Base-by-base conservation (phyloP, 1,284 basidiomycete species). In the Cryptococcus sp. region DNA sequence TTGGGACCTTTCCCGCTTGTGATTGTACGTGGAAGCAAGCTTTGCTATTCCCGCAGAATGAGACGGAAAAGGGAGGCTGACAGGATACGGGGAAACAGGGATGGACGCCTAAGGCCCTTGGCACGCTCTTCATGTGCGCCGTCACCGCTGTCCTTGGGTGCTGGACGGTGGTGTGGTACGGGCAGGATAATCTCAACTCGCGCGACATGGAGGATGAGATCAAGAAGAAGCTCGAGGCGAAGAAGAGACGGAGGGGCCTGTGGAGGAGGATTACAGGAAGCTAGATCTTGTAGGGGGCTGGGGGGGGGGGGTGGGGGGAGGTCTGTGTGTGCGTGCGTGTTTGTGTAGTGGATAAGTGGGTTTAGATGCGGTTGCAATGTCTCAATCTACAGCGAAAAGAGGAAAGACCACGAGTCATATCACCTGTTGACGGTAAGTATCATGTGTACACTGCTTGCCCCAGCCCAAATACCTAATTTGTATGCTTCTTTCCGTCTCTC, bases 41-140 rank as follows among this genome's bases (percentile, higher is more conserved):
- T 42, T 33, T 9, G 24, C 33, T 36, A 51, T 35, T 62, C 40
- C n/a, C 44, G 20, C 37, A 36, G 20, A 38, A 2, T 48, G 7
- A 23, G 18, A 16, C 46, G 13, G 21, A 8, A 51, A 20, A 3
- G 7, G 4, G 21, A 15, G 23, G 28, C 23, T 51, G 37, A 51
- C 38, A 42, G 28, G 4, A 11, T 12, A 42, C 7, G 44, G 20
- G 13, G 20, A 45, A 18, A 33, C 33, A 67, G 65, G 89, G 89
- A n/a, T 94, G 90, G 90, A 84, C 83, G 55, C 76, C 85, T 24
- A 85, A 82, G 73, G 91, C 88, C 28, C 88, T 91, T 59, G 84
- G 85, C 33, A 92, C 93, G 21, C 85, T 98, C 81, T 82, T 85
- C 0, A 92, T 88, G 49, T 92, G 90, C 69, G 85, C 93, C 53